Base-by-base conservation (phyloP, 2,329 filamentous ascomycete species). In the Aspergillus hortae region DNA sequence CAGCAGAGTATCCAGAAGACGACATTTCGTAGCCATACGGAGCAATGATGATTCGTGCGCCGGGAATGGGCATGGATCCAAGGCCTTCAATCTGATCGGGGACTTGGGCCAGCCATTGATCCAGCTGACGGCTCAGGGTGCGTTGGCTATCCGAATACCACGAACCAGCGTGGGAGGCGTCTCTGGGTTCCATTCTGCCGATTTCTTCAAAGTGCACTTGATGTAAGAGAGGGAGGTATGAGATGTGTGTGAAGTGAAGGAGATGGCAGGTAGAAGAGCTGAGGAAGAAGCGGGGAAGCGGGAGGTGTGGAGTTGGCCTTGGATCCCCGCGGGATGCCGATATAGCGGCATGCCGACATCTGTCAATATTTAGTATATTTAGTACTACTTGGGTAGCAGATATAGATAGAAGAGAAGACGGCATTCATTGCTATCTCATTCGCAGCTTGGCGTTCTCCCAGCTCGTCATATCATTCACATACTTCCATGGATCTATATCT, bases 31-130 rank as follows among this genome's bases (percentile, higher is more conserved):
- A 62, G 27, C 27, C 88, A 78, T 81, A 96, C 92, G 94, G 94
- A 55, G 91, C 91, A 68, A 99, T 96, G 51, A 99, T 87, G 12
- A 94, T 79, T 70, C 90, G 83, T 4, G 92, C 92, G 30, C 86
- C 85, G 1, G 84, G 70, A 1, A 92, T 77, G 3, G 92, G 94
- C 52, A 95, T 64, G 4, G 74, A 69, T 12, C 81, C 82, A 52
- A 85, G 77, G 42, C 80, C 84, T 30, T 86, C 78, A 38, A 94
- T 74, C 1, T 80, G 78, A 45, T 77, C 70, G 2, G 89, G 87
- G 6, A 96, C 92, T 35, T 81, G 75, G 35, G 74, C 76, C n/a
- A 97, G 80, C 80, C 85, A 96, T 46, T 73, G 71, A 52, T 94
- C 84, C 4, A 99, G 86, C 73, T 95, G 80, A 6, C 67, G 63